Evolutionary conservation across 257 asterid species (phyloP).

Genomic region (Gynochthodes officinalis): DNA sequence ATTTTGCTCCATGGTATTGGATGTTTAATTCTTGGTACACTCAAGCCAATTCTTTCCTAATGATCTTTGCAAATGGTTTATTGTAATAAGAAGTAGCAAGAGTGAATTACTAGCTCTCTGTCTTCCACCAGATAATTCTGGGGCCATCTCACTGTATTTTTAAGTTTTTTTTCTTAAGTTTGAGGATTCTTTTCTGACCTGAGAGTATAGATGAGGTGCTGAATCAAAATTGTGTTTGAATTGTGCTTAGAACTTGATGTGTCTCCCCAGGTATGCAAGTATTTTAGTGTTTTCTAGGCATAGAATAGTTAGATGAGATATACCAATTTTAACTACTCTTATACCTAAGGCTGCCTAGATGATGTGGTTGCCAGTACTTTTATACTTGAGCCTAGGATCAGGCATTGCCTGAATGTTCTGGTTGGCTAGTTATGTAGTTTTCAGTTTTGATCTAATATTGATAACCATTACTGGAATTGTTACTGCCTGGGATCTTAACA

Average conservation of each 20-base stretch:
- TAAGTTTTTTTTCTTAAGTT: not conserved
- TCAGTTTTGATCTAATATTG: not conserved
- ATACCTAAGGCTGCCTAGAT: not conserved
- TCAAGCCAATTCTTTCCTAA: not conserved
- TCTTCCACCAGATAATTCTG: not conserved
- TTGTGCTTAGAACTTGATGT: not conserved
- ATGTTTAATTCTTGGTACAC: no score
- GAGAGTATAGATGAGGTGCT: not conserved
- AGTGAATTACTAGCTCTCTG: not conserved
- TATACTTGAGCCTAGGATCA: not conserved
- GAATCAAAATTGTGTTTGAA: not conserved
- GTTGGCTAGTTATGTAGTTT: not conserved
- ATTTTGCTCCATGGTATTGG: not conserved
- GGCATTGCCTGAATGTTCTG: not conserved
- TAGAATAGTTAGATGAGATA: not conserved
- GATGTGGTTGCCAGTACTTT: not conserved
- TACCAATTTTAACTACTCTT: not conserved
- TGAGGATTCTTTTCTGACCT: not conserved
- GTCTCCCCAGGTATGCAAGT: not conserved
- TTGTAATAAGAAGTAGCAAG: not conserved
- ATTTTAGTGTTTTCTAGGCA: not conserved
- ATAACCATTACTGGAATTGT: not conserved
- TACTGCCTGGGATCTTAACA: not conserved
- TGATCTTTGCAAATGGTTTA: not conserved
- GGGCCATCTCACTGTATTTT: not conserved